Base-by-base conservation (phyloP, 495 filamentous ascomycete genomes). In the Terfezia claveryi region DNA sequence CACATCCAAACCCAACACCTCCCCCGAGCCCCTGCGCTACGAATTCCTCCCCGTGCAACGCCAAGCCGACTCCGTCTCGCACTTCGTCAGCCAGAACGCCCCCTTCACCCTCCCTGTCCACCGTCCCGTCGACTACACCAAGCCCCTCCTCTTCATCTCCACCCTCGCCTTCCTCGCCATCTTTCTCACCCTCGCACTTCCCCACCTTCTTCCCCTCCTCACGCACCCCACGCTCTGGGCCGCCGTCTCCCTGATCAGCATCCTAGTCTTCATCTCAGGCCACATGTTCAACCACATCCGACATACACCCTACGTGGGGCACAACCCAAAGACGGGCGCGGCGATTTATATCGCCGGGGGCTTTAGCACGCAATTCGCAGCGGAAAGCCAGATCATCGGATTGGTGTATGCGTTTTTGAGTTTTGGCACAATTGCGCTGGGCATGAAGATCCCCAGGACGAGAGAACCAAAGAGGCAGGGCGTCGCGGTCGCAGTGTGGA, bases 211-310 rank as follows among this genome's bases (percentile, higher is more conserved):
- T n/a, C 91, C 92, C 32, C 66, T 94, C 54, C 70, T 96, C 38
- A 85, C 86, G 64, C 95, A 84, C 68, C 78, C 88, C 54, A 95
- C 91, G 56, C 69, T 95, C 32, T 99, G 91, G 92, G 87, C 91
- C 37, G 88, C 83, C 32, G 65, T 94, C 59, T 89, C 83, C 65
- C 71, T 99, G 53, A 85, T 99, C 60, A 76, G 79, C 8, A 86
- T 99, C 56, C 78, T 99, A 46, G 72, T 99, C 37, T 99, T 99
- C 71, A 96, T 85, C 37, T 87, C 81, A 59, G 91, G 92, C 12
- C 87, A 96, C 66, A 98, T 99, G 91, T 99, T 88, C 75, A 96
- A 96, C 69, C 91, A 96, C 61, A 99, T 99, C 65, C 76, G 91
- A 55, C 87, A 87, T 64, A 87, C 91, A 0, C 89, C 91, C n/a